phyloP scores from a whole-genome alignment of 2,329 filamentous ascomycete species.

The Xylogone sp. region DNA sequence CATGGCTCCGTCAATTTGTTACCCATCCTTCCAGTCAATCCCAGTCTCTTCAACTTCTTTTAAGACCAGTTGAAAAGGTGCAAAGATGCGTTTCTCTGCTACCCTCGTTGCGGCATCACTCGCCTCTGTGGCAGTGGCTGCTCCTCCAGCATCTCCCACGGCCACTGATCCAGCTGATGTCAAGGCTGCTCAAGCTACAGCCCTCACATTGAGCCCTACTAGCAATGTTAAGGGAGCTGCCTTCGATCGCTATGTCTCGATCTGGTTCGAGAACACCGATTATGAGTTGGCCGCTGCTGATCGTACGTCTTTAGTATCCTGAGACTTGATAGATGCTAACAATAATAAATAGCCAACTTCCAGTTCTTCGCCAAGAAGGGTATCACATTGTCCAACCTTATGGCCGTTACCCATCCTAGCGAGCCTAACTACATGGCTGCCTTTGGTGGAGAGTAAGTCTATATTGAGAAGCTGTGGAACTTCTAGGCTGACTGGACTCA shows the following conservation, averaged over 20 bases:
- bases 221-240: slow-evolving; percentile 65
- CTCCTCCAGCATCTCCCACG: slow-evolving; percentile 30
- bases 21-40: slow-evolving; percentile 8
- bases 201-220: slow-evolving; percentile 55
- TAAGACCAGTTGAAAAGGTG: slow-evolving; percentile 5
- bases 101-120: slow-evolving; percentile 18
- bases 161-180: slow-evolving; percentile 49
- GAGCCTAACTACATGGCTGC: slow-evolving; percentile 73
- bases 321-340: slow-evolving; percentile 21
- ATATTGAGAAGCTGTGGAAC: no score
- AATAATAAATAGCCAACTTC: slow-evolving; percentile 36
- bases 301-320: slow-evolving; percentile 38
- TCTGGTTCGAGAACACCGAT: slow-evolving; percentile 77
- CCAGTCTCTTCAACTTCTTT: slow-evolving; percentile 2
- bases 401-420: slow-evolving; percentile 66
- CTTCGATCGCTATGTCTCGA: slow-evolving; percentile 68
- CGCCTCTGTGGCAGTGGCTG: slow-evolving; percentile 23
- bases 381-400: slow-evolving; percentile 56
- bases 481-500: slow-evolving; percentile 2
- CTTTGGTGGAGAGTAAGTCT: slow-evolving; percentile 53
- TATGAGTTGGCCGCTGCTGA: slow-evolving; percentile 62
- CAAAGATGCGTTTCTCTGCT: slow-evolving; percentile 20
- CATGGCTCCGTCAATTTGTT: slow-evolving; percentile 8
- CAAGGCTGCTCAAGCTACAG: slow-evolving; percentile 54
- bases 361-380: slow-evolving; percentile 56